Conservation (phyloP, 305 asterid genomes). For the Fraxinus velutina region DNA sequence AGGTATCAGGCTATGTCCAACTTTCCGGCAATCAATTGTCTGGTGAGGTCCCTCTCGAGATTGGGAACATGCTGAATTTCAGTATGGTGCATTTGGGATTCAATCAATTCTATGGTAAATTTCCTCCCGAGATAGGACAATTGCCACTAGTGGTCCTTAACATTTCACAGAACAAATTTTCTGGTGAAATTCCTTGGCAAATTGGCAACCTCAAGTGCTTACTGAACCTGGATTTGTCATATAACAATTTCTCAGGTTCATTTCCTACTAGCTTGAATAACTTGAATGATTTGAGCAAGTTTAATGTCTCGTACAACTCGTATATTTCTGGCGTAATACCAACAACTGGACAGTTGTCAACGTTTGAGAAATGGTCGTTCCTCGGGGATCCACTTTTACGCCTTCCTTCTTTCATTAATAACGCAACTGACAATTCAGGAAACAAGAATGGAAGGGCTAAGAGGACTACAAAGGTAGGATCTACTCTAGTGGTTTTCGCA, state of each 20-base stretch:
- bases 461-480: slow-evolving; percentile 29
- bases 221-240: slow-evolving; percentile 71
- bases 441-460: background rate
- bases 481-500: slow-evolving; percentile 42
- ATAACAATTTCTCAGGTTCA: slow-evolving; percentile 75
- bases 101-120: slow-evolving; percentile 53
- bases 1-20: slow-evolving; percentile 74
- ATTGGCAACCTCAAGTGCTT: slow-evolving; percentile 74
- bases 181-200: slow-evolving; percentile 72
- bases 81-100: slow-evolving; percentile 80
- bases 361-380: slow-evolving; percentile 76
- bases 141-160: slow-evolving; percentile 71
- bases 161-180: slow-evolving; percentile 48
- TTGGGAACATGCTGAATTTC: slow-evolving; percentile 70
- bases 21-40: slow-evolving; percentile 61
- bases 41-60: slow-evolving; percentile 62
- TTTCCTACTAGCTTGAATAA: slow-evolving; percentile 65
- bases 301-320: slow-evolving; percentile 84
- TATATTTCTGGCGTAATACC: slow-evolving; percentile 63
- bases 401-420: slow-evolving; percentile 66
- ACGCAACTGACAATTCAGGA: slow-evolving; percentile 24
- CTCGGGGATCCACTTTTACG: slow-evolving; percentile 60
- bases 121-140: slow-evolving; percentile 51
- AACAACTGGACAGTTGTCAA: slow-evolving; percentile 64
- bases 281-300: slow-evolving; percentile 68